These are phyloP conservation scores for Lichtheimia ramosa DNA, from an alignment of 371 early-diverging fungal genomes.

Conservation along the genomic window DNA sequence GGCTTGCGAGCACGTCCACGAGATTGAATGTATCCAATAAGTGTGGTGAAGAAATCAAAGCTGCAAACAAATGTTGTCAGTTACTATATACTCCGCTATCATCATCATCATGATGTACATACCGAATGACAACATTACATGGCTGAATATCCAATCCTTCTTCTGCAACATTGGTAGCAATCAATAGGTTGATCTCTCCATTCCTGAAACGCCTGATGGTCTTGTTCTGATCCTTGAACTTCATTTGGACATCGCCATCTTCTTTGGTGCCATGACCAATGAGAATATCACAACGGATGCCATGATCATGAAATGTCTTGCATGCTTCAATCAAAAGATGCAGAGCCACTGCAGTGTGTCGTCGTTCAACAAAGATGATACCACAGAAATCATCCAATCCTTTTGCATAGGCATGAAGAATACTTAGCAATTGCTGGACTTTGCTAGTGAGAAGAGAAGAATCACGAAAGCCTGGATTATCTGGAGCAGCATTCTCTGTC, in stretches of 20 bases:
- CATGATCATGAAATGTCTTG: slow-evolving; percentile 24
- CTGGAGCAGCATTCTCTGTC: slow-evolving; percentile 14
- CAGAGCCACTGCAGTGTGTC: slow-evolving; percentile 74
- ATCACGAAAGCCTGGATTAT: slow-evolving; percentile 30
- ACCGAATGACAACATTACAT: slow-evolving; percentile 91
- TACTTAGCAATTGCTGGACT: slow-evolving; percentile 56
- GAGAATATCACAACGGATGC: slow-evolving; percentile 56
- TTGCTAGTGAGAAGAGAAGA: slow-evolving; percentile 55
- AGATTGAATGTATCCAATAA: slow-evolving; percentile 87
- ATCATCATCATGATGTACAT: slow-evolving; percentile 2
- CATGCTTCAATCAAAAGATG: slow-evolving; percentile 47
- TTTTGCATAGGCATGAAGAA: slow-evolving; percentile 38
- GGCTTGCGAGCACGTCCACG: slow-evolving; percentile 89
- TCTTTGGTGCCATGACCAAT: slow-evolving; percentile 68
- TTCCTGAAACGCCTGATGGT: slow-evolving; percentile 69
- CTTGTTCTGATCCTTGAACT: slow-evolving; percentile 60
- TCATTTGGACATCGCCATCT: slow-evolving; percentile 61
- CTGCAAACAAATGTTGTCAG: slow-evolving; percentile 32
- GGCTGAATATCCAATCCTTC: slow-evolving; percentile 97
- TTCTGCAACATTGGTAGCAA: slow-evolving; percentile 95
- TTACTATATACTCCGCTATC: not conserved
- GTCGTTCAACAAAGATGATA: slow-evolving; percentile 80
- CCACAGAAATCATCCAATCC: slow-evolving; percentile 65
- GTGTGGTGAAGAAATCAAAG: slow-evolving; percentile 77
- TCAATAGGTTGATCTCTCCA: slow-evolving; percentile 73